Percentiles rank a stretch among this genome's conserved stretches.
Evolutionary conservation across 148 eudicot genomes (phyloP).

Genomic region (Cornus suecica): DNA sequence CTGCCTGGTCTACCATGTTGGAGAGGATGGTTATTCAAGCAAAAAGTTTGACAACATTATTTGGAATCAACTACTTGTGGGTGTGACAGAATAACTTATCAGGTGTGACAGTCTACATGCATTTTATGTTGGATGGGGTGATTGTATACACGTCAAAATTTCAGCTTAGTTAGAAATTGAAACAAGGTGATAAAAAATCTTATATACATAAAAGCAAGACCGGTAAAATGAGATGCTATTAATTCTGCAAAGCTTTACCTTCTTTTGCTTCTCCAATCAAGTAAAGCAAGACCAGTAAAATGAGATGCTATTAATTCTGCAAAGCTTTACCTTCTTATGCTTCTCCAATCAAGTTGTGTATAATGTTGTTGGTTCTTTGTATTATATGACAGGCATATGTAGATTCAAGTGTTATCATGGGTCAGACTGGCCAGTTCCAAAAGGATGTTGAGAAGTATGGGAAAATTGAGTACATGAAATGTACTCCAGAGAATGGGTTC

Average conservation of each 20-base stretch:
- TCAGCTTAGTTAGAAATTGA: background rate
- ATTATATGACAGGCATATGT: slow-evolving; percentile 69
- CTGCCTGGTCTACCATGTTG: too few species aligned
- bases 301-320: background rate
- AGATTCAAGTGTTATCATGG: slow-evolving; percentile 90
- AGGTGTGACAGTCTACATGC: background rate
- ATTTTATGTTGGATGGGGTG: background rate
- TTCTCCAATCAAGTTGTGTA: too few species aligned
- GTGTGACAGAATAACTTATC: background rate
- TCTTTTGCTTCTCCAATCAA: background rate
- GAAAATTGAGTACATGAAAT: slow-evolving; percentile 89
- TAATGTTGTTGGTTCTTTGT: background rate
- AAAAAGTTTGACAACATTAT: background rate
- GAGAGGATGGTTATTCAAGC: background rate
- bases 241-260: background rate
- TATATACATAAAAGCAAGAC: background rate
- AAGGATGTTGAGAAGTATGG: slow-evolving; percentile 66
- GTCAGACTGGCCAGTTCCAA: slow-evolving; percentile 73
- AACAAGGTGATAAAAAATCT: background rate
- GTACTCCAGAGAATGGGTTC: slow-evolving; percentile 89
- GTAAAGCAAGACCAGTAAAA: too few species aligned
- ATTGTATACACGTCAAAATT: background rate
- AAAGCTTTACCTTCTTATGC: background rate
- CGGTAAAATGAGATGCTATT: background rate
- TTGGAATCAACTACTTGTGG: background rate